Conservation (phyloP, 768 basidiomycete genomes). For the Mrakia gelida region DNA sequence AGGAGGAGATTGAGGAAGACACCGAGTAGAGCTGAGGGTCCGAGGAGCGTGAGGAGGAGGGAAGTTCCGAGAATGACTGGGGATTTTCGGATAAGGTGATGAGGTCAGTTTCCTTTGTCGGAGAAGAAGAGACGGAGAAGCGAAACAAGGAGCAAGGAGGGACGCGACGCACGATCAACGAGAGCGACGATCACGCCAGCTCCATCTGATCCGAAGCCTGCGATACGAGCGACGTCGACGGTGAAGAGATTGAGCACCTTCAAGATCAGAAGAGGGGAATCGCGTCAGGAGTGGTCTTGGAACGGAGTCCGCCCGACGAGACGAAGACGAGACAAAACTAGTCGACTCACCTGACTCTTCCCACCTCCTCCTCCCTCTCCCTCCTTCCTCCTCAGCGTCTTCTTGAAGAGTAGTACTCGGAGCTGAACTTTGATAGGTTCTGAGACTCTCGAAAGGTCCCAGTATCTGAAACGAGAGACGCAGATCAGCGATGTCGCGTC, state of each 20-base stretch:
- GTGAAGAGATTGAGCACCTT: constrained; percentile 26
- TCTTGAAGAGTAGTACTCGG: constrained; percentile 16
- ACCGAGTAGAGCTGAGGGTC: constrained; percentile 15
- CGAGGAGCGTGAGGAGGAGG: constrained; percentile 21
- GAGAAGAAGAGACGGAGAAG: too few species aligned
- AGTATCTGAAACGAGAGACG: neutral
- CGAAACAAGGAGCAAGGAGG: neutral
- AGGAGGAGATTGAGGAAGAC: constrained; percentile 16
- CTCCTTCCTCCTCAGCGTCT: constrained; percentile 24
- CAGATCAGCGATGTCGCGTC: neutral
- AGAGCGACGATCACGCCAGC: constrained; percentile 19
- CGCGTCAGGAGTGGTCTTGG: too few species aligned
- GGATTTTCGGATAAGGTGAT: neutral
- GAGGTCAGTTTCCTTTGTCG: neutral
- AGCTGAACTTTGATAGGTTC: constrained; percentile 24
- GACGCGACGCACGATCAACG: constrained; percentile 16
- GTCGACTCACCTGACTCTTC: neutral
- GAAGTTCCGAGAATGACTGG: constrained; percentile 23
- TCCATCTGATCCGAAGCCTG: neutral
- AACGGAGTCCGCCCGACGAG: too few species aligned
- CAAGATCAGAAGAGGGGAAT: neutral
- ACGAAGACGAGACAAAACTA: neutral
- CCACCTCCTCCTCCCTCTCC: neutral
- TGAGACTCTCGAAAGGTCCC: neutral
- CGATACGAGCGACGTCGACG: constrained; percentile 21